Conservation (phyloP, 345 rosid species). For the Anastatica hierochuntica region DNA sequence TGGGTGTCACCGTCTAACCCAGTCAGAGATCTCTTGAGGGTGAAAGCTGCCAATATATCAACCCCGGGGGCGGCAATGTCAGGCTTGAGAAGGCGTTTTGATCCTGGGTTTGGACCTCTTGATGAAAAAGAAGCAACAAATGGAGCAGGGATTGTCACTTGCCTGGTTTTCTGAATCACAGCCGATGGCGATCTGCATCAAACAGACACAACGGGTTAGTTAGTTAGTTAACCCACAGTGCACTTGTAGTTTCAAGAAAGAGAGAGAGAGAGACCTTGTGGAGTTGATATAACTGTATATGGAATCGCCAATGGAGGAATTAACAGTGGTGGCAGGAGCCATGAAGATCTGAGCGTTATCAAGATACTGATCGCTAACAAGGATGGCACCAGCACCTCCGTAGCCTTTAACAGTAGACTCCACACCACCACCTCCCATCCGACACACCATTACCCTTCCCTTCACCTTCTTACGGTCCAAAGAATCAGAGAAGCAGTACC, state of each 20-base stretch:
- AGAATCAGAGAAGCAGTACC: slow-evolving; percentile 46
- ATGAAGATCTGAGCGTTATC: slow-evolving; percentile 70
- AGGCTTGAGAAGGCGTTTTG: slow-evolving; percentile 73
- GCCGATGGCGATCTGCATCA: slow-evolving; percentile 61
- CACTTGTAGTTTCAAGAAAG: neutral
- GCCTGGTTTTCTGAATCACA: slow-evolving; percentile 43
- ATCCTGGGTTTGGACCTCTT: slow-evolving; percentile 80
- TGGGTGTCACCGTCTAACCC: slow-evolving; percentile 80
- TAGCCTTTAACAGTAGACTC: slow-evolving; percentile 54
- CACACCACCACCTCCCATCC: slow-evolving; percentile 32
- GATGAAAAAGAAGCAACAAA: slow-evolving; percentile 82
- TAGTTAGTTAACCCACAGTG: no score
- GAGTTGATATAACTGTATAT: slow-evolving; percentile 52
- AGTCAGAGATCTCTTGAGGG: slow-evolving; percentile 63
- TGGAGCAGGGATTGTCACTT: slow-evolving; percentile 56
- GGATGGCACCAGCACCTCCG: slow-evolving; percentile 57
- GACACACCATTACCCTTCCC: slow-evolving; percentile 60
- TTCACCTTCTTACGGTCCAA: slow-evolving; percentile 63
- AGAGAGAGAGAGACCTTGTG: slow-evolving; percentile 32
- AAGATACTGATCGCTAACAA: slow-evolving; percentile 41
- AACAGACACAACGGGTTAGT: neutral
- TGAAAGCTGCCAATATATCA: slow-evolving; percentile 76
- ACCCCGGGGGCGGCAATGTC: slow-evolving; percentile 86
- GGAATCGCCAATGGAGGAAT: slow-evolving; percentile 33
- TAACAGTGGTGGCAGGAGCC: slow-evolving; percentile 70